Evolutionary conservation across 768 basidiomycete species (phyloP).

Genomic region (Mycena floridula): DNA sequence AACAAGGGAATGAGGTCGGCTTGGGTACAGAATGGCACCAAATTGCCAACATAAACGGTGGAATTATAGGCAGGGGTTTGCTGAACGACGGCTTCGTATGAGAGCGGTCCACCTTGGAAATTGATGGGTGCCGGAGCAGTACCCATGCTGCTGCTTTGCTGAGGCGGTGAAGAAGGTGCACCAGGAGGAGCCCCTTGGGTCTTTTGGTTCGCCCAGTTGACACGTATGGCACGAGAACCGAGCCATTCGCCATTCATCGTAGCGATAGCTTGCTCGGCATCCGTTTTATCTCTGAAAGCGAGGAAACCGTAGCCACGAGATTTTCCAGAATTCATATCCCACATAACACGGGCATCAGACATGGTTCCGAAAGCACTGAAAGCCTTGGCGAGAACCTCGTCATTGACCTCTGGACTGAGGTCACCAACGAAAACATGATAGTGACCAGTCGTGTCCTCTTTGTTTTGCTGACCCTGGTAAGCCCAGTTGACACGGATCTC

Average conservation of each 20-base stretch:
- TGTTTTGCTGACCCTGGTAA: slow-evolving; percentile 96
- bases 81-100: slow-evolving; percentile 88
- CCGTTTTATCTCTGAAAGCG: slow-evolving; percentile 97
- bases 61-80: slow-evolving; percentile 94
- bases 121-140: slow-evolving; percentile 85
- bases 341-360: slow-evolving; percentile 98
- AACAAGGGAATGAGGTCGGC: slow-evolving; percentile 97
- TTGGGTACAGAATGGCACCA: slow-evolving; percentile 95
- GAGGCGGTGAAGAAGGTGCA: slow-evolving; percentile 31
- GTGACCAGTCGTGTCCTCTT: slow-evolving; percentile 97
- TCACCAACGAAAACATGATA: slow-evolving; percentile 99
- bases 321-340: slow-evolving; percentile 99
- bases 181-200: slow-evolving; percentile 63
- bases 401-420: slow-evolving; percentile 97
- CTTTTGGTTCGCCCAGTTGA: slow-evolving; percentile 99
- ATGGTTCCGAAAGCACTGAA: slow-evolving; percentile 96
- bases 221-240: slow-evolving; percentile 94
- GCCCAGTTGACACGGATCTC: slow-evolving; percentile 99
- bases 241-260: slow-evolving; percentile 99
- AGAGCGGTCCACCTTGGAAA: slow-evolving; percentile 83
- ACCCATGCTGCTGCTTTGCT: slow-evolving; percentile 34
- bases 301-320: slow-evolving; percentile 97
- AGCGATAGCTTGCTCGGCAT: slow-evolving; percentile 98
- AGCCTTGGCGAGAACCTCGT: slow-evolving; percentile 93
- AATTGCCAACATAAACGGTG: slow-evolving; percentile 97